These are phyloP conservation scores for Sedum album DNA, from an alignment of 164 flowering plant genomes.

Conservation along the genomic window DNA sequence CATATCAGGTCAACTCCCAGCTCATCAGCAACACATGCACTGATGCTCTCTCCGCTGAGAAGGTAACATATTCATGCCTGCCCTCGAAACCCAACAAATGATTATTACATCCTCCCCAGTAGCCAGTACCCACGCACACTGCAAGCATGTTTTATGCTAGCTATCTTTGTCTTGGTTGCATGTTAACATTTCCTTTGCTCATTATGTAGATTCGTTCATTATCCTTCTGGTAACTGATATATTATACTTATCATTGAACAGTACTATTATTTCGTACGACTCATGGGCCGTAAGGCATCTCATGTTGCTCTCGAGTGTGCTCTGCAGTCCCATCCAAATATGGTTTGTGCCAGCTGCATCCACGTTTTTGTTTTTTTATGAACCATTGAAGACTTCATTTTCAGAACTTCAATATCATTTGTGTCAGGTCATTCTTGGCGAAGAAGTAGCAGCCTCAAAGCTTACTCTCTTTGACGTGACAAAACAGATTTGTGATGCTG, in stretches of 20 bases:
- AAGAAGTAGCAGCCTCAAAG: slow-evolving; percentile 95
- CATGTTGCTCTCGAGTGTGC: slow-evolving; percentile 98
- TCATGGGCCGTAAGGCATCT: slow-evolving; percentile 95
- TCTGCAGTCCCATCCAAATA: slow-evolving; percentile 95
- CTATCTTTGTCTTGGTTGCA: neutral
- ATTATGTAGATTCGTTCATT: neutral
- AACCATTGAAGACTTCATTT: neutral
- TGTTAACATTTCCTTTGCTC: neutral
- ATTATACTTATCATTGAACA: slow-evolving; percentile 22
- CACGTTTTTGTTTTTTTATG: slow-evolving; percentile 1
- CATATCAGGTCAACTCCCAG: slow-evolving; percentile 86
- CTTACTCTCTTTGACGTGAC: slow-evolving; percentile 94
- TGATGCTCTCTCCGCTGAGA: slow-evolving; percentile 99
- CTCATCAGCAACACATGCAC: slow-evolving; percentile 96
- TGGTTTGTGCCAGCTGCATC: slow-evolving; percentile 39
- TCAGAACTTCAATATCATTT: neutral
- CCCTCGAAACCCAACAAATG: too few species aligned
- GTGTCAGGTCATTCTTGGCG: slow-evolving; percentile 85
- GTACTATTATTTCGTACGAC: slow-evolving; percentile 94
- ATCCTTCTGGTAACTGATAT: neutral
- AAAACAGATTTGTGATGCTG: slow-evolving; percentile 91
- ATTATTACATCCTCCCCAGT: too few species aligned
- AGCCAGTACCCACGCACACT: neutral
- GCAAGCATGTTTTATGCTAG: neutral
- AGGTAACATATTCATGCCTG: slow-evolving; percentile 36